Evolutionary conservation across 768 basidiomycete species (phyloP), one percentile per base, ranked within the genome.

Genomic region (Mycena polygramma): DNA sequence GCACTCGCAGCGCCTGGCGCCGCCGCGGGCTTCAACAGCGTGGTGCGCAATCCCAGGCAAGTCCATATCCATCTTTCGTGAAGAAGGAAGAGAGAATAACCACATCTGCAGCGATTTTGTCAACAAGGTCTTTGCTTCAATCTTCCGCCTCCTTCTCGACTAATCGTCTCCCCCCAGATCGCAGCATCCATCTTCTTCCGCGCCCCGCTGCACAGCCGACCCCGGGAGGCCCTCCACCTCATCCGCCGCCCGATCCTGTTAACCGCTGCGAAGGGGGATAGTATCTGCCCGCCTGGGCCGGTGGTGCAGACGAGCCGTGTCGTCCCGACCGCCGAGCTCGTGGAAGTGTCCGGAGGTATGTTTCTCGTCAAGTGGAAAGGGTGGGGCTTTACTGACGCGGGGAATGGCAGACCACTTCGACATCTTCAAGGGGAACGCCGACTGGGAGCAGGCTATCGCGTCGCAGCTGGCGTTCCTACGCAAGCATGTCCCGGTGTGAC

Each of bases 231-330:
- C 7, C 67, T 73, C 19, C 64, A 70, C 43, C 60, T 49, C 43
- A 78, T 79, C 59, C 60, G 49, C 10, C 68, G 72, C 35, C 76
- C 77, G 7, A 58, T 77, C 41, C 65, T 79, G 24, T 63, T 79
- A 7, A 46, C 66, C 37, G 76, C 73, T 15, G 67, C 71, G 17
- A 63, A 68, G 30, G 30, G 48, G 13, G 78, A 79, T 59, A 30
- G 30, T 7, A 61, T 77, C 13, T 71, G 75, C 66, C 71, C 75
- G 3, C 53, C 59, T 15, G 53, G 43, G 41, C 74, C 45, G 1
- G 52, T 71, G 4, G 45, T 68, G 24, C 49, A 64, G 39, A 68
- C 70, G 24, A 69, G 59, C 30, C 52, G 55, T n/a, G 39, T 22
- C 2, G 60, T 71, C 4, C 57, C 48, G 6, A 68, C 57, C 7